Evolutionary conservation across 495 filamentous ascomycete genomes (phyloP).

Genomic region (Barbatosphaeria neglecta): DNA sequence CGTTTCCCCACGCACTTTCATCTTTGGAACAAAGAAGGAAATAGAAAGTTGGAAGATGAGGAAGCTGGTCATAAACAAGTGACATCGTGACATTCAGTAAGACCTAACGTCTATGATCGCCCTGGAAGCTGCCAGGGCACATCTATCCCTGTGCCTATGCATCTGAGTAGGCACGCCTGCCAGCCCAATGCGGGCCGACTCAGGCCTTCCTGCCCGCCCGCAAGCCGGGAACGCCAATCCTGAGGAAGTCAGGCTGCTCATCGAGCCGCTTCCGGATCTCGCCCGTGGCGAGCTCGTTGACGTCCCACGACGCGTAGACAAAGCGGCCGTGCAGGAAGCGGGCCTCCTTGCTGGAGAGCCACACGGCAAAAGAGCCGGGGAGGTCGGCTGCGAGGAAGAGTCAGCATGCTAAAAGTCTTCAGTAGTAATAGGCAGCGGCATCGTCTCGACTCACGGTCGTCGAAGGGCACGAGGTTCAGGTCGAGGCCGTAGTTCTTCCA

Average conservation of each 20-base stretch:
- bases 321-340: slow-evolving; percentile 40
- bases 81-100: no score
- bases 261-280: slow-evolving; percentile 22
- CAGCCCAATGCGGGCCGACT: no score
- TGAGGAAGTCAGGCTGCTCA: slow-evolving; percentile 16
- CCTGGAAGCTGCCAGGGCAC: no score
- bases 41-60: no score
- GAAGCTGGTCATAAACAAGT: no score
- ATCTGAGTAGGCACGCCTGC: no score
- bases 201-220: neutral
- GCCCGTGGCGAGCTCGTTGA: slow-evolving; percentile 33
- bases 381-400: slow-evolving; percentile 21
- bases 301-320: slow-evolving; percentile 40
- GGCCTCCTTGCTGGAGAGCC: slow-evolving; percentile 37
- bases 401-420: neutral
- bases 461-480: slow-evolving; percentile 13
- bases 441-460: slow-evolving; percentile 20
- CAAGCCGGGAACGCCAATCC: slow-evolving; percentile 12
- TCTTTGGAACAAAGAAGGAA: no score
- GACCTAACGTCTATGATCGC: no score
- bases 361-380: slow-evolving; percentile 36
- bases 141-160: no score
- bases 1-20: no score
- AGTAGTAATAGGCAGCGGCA: neutral
- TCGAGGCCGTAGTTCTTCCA: slow-evolving; percentile 7